phyloP scores from a whole-genome alignment of 352 stramenopile genomes.

The Phytophthora brassicae region DNA sequence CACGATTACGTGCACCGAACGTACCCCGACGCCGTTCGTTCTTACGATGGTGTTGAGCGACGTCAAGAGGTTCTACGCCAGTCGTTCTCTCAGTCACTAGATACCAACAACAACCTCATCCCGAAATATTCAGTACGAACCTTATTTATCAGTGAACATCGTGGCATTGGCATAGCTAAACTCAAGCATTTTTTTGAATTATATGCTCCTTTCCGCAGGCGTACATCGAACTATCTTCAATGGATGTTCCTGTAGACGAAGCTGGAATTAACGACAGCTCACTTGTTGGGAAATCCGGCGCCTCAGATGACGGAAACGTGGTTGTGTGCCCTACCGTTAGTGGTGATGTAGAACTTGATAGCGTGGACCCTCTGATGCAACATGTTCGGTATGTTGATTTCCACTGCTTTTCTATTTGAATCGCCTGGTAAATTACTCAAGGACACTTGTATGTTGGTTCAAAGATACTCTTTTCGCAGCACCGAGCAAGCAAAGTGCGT shows the following conservation, averaged over 20 bases:
- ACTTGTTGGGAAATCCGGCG: background rate
- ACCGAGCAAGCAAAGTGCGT: slow-evolving; percentile 29
- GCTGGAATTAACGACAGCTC: background rate
- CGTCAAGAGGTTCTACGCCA: slow-evolving; percentile 47
- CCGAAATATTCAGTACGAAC: slow-evolving; percentile 54
- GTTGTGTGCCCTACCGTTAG: background rate
- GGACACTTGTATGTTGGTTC: background rate
- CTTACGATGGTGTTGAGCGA: slow-evolving; percentile 57
- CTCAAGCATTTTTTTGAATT: slow-evolving; percentile 29
- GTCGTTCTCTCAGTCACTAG: slow-evolving; percentile 29
- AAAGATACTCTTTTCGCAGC: slow-evolving; percentile 40
- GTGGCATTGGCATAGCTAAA: background rate
- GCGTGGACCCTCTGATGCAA: slow-evolving; percentile 24
- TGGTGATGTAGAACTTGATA: background rate
- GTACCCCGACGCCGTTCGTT: slow-evolving; percentile 56
- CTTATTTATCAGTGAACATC: background rate
- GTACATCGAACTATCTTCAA: slow-evolving; percentile 11
- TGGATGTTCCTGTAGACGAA: slow-evolving; percentile 13
- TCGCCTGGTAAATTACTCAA: background rate
- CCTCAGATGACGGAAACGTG: background rate
- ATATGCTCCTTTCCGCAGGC: slow-evolving; percentile 26
- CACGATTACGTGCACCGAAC: slow-evolving; percentile 81
- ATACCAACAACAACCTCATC: slow-evolving; percentile 62
- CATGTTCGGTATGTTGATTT: slow-evolving; percentile 26
- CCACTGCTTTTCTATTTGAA: background rate